Conservation (phyloP, 164 flowering plant genomes). For the Stephania japonica region DNA sequence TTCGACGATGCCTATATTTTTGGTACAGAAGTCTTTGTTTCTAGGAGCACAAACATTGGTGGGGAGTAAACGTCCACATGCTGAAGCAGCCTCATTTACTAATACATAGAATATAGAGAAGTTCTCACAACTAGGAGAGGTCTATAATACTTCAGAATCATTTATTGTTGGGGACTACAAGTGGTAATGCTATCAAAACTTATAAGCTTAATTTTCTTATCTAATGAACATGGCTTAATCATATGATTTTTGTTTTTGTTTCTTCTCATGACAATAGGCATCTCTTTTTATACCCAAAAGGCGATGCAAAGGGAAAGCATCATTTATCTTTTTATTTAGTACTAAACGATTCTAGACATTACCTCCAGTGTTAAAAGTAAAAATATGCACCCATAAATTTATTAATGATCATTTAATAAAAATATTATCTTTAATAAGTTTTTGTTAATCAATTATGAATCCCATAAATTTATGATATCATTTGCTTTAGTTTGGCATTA, state of each 20-base stretch:
- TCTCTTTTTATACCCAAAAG: background rate
- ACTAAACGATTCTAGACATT: background rate
- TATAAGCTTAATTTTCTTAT: background rate
- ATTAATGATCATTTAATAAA: too few relatives aligned
- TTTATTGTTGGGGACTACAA: background rate
- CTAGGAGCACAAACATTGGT: background rate
- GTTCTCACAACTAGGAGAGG: background rate
- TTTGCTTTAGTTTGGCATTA: too few relatives aligned
- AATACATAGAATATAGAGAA: conserved; percentile 5
- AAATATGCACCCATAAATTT: too few relatives aligned
- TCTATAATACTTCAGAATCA: background rate
- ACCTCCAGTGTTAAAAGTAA: background rate
- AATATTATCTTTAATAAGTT: too few relatives aligned
- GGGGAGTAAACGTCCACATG: conserved; percentile 9
- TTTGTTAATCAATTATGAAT: too few relatives aligned
- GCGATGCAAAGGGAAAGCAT: background rate
- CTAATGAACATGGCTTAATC: background rate
- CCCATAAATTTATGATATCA: too few relatives aligned
- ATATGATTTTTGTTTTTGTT: background rate
- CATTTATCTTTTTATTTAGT: background rate
- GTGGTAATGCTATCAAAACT: background rate
- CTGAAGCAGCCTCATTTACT: background rate
- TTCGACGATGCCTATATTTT: conserved; percentile 2
- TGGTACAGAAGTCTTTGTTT: conserved; percentile 6
- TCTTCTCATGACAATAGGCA: background rate